Conservation (phyloP, 768 basidiomycete genomes). For the Collybia nuda region DNA sequence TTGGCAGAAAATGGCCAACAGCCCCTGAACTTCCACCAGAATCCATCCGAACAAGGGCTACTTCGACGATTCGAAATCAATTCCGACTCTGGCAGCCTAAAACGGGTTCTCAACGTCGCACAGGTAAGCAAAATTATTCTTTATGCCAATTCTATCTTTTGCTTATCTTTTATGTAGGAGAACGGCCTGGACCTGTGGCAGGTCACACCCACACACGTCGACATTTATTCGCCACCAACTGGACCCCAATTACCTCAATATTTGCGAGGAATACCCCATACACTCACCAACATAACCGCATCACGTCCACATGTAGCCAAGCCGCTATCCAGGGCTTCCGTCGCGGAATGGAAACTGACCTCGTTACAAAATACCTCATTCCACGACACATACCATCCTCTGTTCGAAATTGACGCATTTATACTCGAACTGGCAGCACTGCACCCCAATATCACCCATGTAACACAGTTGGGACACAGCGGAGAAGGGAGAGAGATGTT, state of each 20-base stretch:
- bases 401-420: constrained; percentile 54
- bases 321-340: not conserved
- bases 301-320: constrained; percentile 5
- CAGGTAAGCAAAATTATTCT: constrained; percentile 4
- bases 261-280: constrained; percentile 11
- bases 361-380: constrained; percentile 37
- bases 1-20: constrained; percentile 6
- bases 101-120: constrained; percentile 9
- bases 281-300: constrained; percentile 14
- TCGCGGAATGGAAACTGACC: constrained; percentile 30
- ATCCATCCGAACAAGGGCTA: constrained; percentile 6
- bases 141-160: constrained; percentile 1
- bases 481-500: constrained; percentile 60
- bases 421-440: constrained; percentile 42
- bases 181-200: constrained; percentile 55
- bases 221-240: constrained; percentile 35
- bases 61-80: constrained; percentile 18
- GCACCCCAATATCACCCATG: constrained; percentile 44
- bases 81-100: constrained; percentile 1
- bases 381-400: constrained; percentile 52
- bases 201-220: constrained; percentile 41
- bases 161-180: constrained; percentile 24
- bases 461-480: constrained; percentile 55
- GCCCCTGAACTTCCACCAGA: constrained; percentile 11
- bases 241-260: constrained; percentile 9